Evolutionary conservation across 1,139 yeast species (phyloP).

Genomic region (Suhomyces chickasaworum): DNA sequence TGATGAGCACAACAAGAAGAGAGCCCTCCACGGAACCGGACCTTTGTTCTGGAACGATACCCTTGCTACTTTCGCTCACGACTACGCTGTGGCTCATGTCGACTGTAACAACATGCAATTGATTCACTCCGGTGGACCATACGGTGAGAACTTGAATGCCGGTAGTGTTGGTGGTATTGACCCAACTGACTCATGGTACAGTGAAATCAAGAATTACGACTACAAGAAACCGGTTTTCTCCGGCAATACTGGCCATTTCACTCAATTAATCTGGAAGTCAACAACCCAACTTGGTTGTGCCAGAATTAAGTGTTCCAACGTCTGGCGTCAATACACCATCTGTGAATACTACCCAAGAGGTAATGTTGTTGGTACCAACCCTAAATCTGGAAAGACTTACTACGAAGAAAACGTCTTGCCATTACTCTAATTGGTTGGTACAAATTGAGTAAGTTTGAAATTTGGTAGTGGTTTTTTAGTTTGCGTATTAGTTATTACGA

Average conservation of each 20-base stretch:
- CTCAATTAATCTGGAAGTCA: constrained; percentile 68
- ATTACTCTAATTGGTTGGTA: constrained; percentile 1
- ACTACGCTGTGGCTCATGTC: constrained; percentile 45
- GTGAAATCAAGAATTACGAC: constrained; percentile 56
- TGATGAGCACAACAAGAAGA: constrained; percentile 51
- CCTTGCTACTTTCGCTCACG: constrained; percentile 50
- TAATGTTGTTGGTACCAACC: constrained; percentile 48
- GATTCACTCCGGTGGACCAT: constrained; percentile 52
- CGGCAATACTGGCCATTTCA: constrained; percentile 61
- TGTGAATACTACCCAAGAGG: constrained; percentile 71
- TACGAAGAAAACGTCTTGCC: constrained; percentile 58
- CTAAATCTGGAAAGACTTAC: constrained; percentile 34
- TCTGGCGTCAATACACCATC: constrained; percentile 60
- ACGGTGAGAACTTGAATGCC: constrained; percentile 64
- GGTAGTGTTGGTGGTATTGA: constrained; percentile 49
- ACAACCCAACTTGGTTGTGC: constrained; percentile 65
- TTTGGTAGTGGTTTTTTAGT: constrained; percentile 1
- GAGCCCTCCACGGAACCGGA: constrained; percentile 56
- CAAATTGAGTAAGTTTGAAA: no score
- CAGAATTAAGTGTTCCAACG: constrained; percentile 49
- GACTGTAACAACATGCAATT: constrained; percentile 56
- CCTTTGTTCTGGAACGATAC: constrained; percentile 50
- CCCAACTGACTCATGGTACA: constrained; percentile 68
- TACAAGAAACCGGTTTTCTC: constrained; percentile 47
- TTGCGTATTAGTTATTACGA: not conserved